Conservation (phyloP, 2,329 filamentous ascomycete species). For the Colletotrichum phormii region DNA sequence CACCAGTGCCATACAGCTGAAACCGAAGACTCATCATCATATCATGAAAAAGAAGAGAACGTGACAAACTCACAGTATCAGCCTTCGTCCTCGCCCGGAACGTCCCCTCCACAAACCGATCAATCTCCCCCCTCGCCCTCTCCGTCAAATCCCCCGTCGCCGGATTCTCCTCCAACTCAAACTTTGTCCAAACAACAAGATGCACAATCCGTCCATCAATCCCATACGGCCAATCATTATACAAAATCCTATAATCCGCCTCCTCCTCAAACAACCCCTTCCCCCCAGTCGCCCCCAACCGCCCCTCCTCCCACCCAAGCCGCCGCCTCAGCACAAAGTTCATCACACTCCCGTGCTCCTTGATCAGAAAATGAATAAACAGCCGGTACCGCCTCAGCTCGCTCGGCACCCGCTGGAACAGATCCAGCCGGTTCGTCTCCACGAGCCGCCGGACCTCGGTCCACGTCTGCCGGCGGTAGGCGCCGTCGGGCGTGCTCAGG, state of each 20-base stretch:
- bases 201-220: slow-evolving; percentile 83
- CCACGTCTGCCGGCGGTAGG: slow-evolving; percentile 77
- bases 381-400: slow-evolving; percentile 82
- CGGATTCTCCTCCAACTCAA: slow-evolving; percentile 77
- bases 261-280: slow-evolving; percentile 54
- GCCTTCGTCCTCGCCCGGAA: slow-evolving; percentile 72
- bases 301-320: slow-evolving; percentile 69
- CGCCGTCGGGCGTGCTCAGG: slow-evolving; percentile 75
- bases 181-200: slow-evolving; percentile 94
- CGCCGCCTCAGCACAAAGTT: slow-evolving; percentile 79
- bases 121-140: slow-evolving; percentile 71
- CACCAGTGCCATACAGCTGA: no score
- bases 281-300: slow-evolving; percentile 39
- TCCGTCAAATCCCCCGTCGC: slow-evolving; percentile 75
- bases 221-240: slow-evolving; percentile 96
- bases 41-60: not conserved
- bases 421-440: slow-evolving; percentile 74
- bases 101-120: slow-evolving; percentile 74
- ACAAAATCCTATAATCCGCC: slow-evolving; percentile 78
- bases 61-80: slow-evolving; percentile 42
- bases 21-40: not conserved
- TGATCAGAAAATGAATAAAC: slow-evolving; percentile 73
- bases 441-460: slow-evolving; percentile 73
- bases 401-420: slow-evolving; percentile 81
- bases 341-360: slow-evolving; percentile 80